Percentiles rank a stretch among this genome's conserved stretches.
Evolutionary conservation across 2,329 filamentous ascomycete species (phyloP).

Genomic region (Fusarium falciforme): DNA sequence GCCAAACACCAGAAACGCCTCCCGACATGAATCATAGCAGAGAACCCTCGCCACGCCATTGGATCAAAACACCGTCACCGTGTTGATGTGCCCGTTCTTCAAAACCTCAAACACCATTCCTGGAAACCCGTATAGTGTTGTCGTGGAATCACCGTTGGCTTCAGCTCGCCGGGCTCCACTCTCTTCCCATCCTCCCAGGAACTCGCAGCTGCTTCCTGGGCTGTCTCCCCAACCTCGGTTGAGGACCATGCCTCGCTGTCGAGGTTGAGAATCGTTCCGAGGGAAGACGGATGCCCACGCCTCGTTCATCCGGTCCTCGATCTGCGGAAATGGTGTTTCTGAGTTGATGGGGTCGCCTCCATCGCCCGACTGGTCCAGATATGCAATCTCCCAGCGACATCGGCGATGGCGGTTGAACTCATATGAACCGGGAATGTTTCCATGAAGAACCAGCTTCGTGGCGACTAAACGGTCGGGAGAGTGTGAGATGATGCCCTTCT

Average conservation of each 20-base stretch:
- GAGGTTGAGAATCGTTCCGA: constrained; percentile 61
- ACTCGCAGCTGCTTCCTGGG: constrained; percentile 88
- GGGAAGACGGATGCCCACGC: constrained; percentile 77
- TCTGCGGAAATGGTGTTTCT: constrained; percentile 80
- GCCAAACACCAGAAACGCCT: constrained; percentile 32
- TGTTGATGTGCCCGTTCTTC: constrained; percentile 90
- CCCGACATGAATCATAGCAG: background rate
- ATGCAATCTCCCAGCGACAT: constrained; percentile 84
- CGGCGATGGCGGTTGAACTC: constrained; percentile 95
- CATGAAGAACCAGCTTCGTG: constrained; percentile 92
- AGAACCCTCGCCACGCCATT: background rate
- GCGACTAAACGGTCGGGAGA: constrained; percentile 78
- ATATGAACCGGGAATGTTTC: constrained; percentile 94
- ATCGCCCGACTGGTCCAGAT: constrained; percentile 60
- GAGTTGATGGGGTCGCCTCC: constrained; percentile 69
- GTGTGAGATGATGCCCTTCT: constrained; percentile 53
- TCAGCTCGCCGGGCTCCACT: constrained; percentile 67
- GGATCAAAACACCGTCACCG: constrained; percentile 83
- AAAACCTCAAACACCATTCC: constrained; percentile 95
- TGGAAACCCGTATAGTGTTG: constrained; percentile 92
- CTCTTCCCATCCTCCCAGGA: constrained; percentile 88
- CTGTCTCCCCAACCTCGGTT: constrained; percentile 94
- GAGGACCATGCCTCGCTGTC: constrained; percentile 82
- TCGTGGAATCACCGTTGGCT: constrained; percentile 70
- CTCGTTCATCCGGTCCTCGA: constrained; percentile 75